Base-by-base conservation (phyloP, 257 asterid genomes). In the Solanum habrochaites region DNA sequence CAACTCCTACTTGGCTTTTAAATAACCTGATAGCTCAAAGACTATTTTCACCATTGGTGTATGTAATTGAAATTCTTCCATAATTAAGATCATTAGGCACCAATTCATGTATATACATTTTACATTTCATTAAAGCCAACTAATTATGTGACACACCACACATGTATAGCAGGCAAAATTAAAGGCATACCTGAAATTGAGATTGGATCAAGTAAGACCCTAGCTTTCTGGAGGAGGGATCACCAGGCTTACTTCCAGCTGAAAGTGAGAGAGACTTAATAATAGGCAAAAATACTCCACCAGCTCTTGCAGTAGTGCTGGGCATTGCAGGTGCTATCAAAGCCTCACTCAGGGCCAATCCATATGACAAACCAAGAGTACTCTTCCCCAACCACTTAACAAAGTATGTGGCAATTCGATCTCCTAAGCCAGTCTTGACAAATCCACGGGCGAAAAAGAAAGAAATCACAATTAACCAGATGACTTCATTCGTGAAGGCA, bases 241-340 rank as follows among this genome's bases (percentile, higher is more conserved):
- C 95, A 4, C 91, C 92, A 0, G 99, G 98, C 56, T 90, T 91
- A 87, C 99, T 97, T 92, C 98, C 98, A 0, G 98, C 95, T 1
- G 98, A 93, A 88, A 94, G 90, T 7, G 98, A 93, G 87, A 97
- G 90, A 0, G 99, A 95, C 91, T 95, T 94, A 67, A 96, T 95
- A 86, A 97, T 94, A 3, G 99, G 99, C 93, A 94, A 88, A 88
- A 97, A 97, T 23, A 97, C 98, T 1, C 99, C 98, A 8, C 99
- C 99, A 9, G 98, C 99, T 89, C 99, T 94, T 5, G 99, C 99
- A 5, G 99, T 96, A 83, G 99, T 94, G 88, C 99, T 96, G 35
- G 98, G 99, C 99, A 96, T 96, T 31, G 98, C 99, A 87, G 98
- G 99, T 58, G 99, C 96, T 78, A 96, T 94, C 93, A 95, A 88